Evolutionary conservation across 78 protist genomes (phyloP).

Genomic region (Dictyostelium intermedium): DNA sequence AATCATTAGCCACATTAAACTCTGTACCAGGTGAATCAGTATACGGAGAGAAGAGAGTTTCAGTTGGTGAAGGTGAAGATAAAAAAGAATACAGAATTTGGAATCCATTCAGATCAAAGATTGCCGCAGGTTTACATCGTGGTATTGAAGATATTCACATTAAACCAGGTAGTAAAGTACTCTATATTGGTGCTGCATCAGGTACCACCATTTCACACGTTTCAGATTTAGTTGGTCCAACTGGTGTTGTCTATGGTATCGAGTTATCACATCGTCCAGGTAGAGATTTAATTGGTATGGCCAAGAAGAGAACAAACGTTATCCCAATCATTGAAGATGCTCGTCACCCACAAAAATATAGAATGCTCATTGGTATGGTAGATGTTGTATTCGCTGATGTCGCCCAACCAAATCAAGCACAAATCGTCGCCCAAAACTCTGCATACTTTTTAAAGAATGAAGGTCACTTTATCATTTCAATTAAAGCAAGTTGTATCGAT

Average conservation of each 20-base stretch:
- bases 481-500: constrained; percentile 99
- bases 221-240: constrained; percentile 99
- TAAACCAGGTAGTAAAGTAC: constrained; percentile 98
- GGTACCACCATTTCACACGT: constrained; percentile 99
- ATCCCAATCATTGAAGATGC: constrained; percentile 99
- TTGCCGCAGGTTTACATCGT: constrained; percentile 98
- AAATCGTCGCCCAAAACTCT: constrained; percentile 99
- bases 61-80: constrained; percentile 89
- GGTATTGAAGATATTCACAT: constrained; percentile 97
- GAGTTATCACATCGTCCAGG: constrained; percentile 99
- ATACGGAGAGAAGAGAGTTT: constrained; percentile 99
- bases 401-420: constrained; percentile 99
- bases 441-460: constrained; percentile 98
- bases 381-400: constrained; percentile 99
- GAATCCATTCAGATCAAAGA: constrained; percentile 99
- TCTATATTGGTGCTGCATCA: constrained; percentile 99
- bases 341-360: constrained; percentile 97
- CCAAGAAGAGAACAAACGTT: constrained; percentile 98
- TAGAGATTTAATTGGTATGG: constrained; percentile 98
- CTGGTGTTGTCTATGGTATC: constrained; percentile 99
- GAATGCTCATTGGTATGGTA: constrained; percentile 99
- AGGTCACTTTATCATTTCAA: constrained; percentile 98
- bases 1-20: constrained; percentile 94
- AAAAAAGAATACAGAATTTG: constrained; percentile 99
- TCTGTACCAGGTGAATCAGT: constrained; percentile 98